phyloP scores from a whole-genome alignment of 2,329 filamentous ascomycete genomes.

The Mycosphaerelloides madeirae region DNA sequence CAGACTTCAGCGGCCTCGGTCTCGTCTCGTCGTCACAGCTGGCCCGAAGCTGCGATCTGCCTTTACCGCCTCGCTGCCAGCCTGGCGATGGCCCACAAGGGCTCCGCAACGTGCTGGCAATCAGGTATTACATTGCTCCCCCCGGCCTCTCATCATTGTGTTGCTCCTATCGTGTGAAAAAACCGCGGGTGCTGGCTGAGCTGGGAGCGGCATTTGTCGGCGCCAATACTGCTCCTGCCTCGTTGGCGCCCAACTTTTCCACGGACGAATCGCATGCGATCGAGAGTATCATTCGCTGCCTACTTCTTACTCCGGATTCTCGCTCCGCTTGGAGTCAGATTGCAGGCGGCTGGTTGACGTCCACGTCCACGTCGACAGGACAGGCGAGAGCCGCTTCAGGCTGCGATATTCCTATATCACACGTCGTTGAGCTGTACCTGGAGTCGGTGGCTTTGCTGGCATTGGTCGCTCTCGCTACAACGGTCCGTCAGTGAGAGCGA shows the following conservation, averaged over 20 bases:
- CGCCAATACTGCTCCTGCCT: neutral
- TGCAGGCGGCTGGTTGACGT: neutral
- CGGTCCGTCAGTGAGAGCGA: neutral
- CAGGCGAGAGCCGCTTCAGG: neutral
- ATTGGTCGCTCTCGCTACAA: too few species aligned
- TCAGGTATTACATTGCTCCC: neutral
- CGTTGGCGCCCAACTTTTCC: neutral
- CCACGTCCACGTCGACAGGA: neutral
- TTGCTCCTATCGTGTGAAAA: neutral
- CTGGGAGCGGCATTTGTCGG: neutral
- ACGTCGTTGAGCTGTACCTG: neutral
- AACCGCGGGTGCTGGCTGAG: neutral
- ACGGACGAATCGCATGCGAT: neutral
- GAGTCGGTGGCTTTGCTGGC: neutral
- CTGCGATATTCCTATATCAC: neutral
- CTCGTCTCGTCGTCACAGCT: neutral
- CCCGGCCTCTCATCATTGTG: neutral
- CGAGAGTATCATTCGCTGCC: neutral
- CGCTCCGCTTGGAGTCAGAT: neutral
- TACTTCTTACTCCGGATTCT: neutral
- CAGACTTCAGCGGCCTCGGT: neutral
- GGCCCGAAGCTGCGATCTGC: neutral
- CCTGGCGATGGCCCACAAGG: neutral
- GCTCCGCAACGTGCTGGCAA: neutral
- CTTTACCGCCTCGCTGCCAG: neutral